phyloP scores from a whole-genome alignment of 2,329 filamentous ascomycete genomes.

The Aspergillaceae sp. region DNA sequence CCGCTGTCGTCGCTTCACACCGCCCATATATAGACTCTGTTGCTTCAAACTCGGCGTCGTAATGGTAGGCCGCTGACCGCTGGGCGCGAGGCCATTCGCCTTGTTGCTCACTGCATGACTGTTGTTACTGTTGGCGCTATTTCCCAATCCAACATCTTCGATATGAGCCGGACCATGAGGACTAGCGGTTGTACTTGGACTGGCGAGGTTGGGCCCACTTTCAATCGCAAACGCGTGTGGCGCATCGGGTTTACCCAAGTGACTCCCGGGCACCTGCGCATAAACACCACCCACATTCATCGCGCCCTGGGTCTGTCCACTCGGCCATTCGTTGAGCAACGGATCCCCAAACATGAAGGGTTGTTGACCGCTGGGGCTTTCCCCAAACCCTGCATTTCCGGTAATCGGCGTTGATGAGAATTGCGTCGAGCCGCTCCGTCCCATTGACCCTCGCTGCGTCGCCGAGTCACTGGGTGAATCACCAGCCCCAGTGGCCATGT shows the following conservation, averaged over 20 bases:
- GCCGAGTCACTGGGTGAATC: conserved; percentile 62
- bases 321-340: conserved; percentile 39
- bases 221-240: conserved; percentile 56
- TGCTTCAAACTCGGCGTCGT: conserved; percentile 38
- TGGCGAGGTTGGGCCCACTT: conserved; percentile 49
- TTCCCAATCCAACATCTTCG: conserved; percentile 25
- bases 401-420: conserved; percentile 29
- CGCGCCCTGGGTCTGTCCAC: conserved; percentile 23
- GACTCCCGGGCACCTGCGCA: conserved; percentile 24
- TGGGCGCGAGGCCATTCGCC: conserved; percentile 20
- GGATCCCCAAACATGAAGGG: conserved; percentile 41
- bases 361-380: conserved; percentile 37
- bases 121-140: not conserved
- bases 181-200: conserved; percentile 50
- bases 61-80: conserved; percentile 30
- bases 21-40: conserved; percentile 26
- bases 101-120: conserved; percentile 18
- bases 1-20: conserved; percentile 44
- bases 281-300: conserved; percentile 30
- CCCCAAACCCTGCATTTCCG: conserved; percentile 32
- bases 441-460: conserved; percentile 40
- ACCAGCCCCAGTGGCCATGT: conserved; percentile 88
- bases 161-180: conserved; percentile 40
- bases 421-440: conserved; percentile 33
- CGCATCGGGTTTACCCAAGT: conserved; percentile 36